Percentiles rank a stretch among this genome's conserved stretches.
Evolutionary conservation across 1,284 basidiomycete genomes (phyloP).

Genomic region (Pisolithus thermaeus): DNA sequence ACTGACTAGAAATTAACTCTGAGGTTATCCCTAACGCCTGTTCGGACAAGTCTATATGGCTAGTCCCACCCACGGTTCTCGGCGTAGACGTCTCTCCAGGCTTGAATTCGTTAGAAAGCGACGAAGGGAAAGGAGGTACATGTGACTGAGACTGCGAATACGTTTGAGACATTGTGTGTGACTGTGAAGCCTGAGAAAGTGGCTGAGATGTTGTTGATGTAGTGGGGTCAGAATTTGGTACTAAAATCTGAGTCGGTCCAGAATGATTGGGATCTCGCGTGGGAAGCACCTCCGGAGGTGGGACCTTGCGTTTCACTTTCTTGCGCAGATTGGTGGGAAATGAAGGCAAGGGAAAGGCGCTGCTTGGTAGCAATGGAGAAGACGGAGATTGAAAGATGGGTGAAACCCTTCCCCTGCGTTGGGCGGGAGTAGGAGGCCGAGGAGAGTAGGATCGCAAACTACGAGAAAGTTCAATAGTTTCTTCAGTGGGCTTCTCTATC

Average conservation of each 20-base stretch:
- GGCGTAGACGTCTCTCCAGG: conserved; percentile 19
- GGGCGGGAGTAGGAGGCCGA: conserved; percentile 28
- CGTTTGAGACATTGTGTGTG: conserved; percentile 15
- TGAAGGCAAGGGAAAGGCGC: conserved; percentile 7
- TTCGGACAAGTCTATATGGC: neutral
- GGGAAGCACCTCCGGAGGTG: conserved; percentile 15
- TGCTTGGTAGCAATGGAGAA: conserved; percentile 11
- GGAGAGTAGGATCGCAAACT: conserved; percentile 12
- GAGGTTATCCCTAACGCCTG: conserved; percentile 4
- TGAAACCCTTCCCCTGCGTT: conserved; percentile 12
- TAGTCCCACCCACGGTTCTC: neutral
- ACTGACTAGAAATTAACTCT: neutral
- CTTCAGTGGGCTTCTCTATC: neutral
- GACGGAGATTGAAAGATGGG: conserved; percentile 13
- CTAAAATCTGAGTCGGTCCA: conserved; percentile 22
- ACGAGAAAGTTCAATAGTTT: neutral
- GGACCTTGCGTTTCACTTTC: conserved; percentile 24
- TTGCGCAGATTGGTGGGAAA: conserved; percentile 11
- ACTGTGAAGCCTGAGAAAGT: conserved; percentile 15
- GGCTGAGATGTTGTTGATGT: conserved; percentile 23
- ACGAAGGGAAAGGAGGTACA: conserved; percentile 11
- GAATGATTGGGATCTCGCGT: conserved; percentile 12
- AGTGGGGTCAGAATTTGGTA: conserved; percentile 29
- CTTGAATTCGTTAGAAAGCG: conserved; percentile 15
- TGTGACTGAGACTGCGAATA: conserved; percentile 5